These are phyloP conservation scores for Elaeis oleifera DNA, from an alignment of 202 grass and related monocot species.

Conservation along the genomic window DNA sequence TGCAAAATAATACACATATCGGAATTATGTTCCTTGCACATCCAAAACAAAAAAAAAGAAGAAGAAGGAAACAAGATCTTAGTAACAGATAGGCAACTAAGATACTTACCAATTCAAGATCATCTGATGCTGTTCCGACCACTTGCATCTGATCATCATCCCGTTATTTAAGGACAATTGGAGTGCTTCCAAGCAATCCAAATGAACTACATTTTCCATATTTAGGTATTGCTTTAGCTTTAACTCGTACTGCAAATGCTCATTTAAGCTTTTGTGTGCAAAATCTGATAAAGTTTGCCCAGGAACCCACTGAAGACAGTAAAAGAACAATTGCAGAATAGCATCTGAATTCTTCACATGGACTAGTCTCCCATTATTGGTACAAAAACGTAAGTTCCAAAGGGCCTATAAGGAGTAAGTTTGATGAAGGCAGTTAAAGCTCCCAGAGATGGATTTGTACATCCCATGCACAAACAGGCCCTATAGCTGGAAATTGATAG, in stretches of 20 bases:
- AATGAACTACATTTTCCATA: conserved; percentile 33
- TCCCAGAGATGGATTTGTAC: conserved; percentile 69
- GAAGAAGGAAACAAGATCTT: background rate
- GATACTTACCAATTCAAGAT: conserved; percentile 62
- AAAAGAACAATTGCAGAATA: conserved; percentile 76
- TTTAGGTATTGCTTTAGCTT: conserved; percentile 39
- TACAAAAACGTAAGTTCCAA: conserved; percentile 57
- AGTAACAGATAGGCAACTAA: conserved; percentile 2
- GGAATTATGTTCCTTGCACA: no score
- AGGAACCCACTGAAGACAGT: conserved; percentile 61
- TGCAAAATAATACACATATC: background rate
- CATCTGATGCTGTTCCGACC: conserved; percentile 29
- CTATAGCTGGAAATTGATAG: conserved; percentile 75
- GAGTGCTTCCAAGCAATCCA: conserved; percentile 46
- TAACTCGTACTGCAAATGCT: conserved; percentile 69
- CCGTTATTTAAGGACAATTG: conserved; percentile 28
- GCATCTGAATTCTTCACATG: conserved; percentile 66
- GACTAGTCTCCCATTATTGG: conserved; percentile 38
- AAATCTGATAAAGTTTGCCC: conserved; percentile 57
- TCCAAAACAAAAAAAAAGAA: background rate
- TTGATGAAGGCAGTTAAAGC: conserved; percentile 71
- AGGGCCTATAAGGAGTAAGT: conserved; percentile 82
- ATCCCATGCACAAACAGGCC: conserved; percentile 88
- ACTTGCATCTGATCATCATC: conserved; percentile 18
- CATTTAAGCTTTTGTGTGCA: conserved; percentile 63